Conservation (phyloP, 1,284 basidiomycete species). For the Entoloma clypeatum region DNA sequence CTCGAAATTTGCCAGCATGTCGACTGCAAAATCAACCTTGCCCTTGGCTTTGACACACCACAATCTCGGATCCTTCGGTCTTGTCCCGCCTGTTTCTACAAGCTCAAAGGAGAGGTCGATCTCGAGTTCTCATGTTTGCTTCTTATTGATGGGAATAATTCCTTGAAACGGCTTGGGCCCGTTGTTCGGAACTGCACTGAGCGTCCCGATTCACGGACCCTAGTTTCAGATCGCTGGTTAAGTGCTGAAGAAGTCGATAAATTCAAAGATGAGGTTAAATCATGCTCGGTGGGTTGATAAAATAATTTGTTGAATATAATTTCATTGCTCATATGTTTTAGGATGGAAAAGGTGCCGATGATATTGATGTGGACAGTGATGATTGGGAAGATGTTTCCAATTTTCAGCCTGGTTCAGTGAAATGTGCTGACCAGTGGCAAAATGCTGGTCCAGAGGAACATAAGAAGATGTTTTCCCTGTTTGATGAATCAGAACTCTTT, state of each 20-base stretch:
- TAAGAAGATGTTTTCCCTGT: conserved; percentile 21
- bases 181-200: background rate
- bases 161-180: conserved; percentile 11
- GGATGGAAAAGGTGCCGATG: background rate
- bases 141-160: conserved; percentile 15
- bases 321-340: background rate
- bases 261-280: conserved; percentile 13
- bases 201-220: conserved; percentile 4
- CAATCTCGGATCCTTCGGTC: background rate
- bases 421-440: conserved; percentile 16
- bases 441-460: conserved; percentile 19
- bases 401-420: background rate
- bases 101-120: conserved; percentile 8
- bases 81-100: background rate
- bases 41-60: conserved; percentile 4
- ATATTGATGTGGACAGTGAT: background rate
- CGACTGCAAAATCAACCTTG: background rate
- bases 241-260: conserved; percentile 11
- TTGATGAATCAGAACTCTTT: conserved; percentile 19
- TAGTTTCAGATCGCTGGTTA: conserved; percentile 8
- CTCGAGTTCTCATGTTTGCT: conserved; percentile 13
- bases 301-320: background rate
- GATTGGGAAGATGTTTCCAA: conserved; percentile 12
- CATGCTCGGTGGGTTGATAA: background rate
- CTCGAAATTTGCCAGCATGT: conserved; percentile 5